phyloP scores from a whole-genome alignment of 2,329 filamentous ascomycete species.

The Clonostachys sp. region DNA sequence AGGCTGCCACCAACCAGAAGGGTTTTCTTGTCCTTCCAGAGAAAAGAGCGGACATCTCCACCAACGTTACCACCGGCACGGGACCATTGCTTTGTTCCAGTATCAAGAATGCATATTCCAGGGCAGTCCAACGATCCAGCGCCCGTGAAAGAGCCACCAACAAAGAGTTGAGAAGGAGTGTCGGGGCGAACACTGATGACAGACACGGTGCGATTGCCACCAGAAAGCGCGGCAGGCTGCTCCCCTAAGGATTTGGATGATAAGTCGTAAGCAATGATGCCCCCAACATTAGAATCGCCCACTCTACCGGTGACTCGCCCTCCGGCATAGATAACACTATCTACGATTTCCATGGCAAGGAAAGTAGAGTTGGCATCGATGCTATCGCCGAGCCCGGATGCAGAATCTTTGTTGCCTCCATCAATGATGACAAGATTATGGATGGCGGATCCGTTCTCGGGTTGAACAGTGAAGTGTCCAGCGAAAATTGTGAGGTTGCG shows the following conservation, averaged over 20 bases:
- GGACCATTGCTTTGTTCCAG: constrained; percentile 69
- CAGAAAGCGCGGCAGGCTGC: constrained; percentile 73
- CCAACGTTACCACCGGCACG: constrained; percentile 68
- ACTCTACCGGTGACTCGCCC: constrained; percentile 73
- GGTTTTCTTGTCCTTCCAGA: constrained; percentile 69
- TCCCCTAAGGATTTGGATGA: constrained; percentile 52
- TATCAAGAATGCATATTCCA: constrained; percentile 76
- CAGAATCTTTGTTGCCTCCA: constrained; percentile 58
- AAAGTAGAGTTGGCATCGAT: constrained; percentile 72
- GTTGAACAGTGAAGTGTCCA: constrained; percentile 75
- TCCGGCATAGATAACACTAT: constrained; percentile 73
- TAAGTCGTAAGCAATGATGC: constrained; percentile 78
- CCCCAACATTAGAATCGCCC: constrained; percentile 57
- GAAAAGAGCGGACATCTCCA: constrained; percentile 67
- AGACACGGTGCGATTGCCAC: constrained; percentile 67
- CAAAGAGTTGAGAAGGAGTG: constrained; percentile 66
- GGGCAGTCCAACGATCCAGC: constrained; percentile 82
- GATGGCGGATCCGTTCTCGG: constrained; percentile 64
- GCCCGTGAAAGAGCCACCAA: constrained; percentile 79
- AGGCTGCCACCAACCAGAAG: constrained; percentile 78
- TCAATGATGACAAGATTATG: constrained; percentile 83
- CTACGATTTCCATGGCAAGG: constrained; percentile 62
- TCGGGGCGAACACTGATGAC: constrained; percentile 69
- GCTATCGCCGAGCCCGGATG: constrained; percentile 65
- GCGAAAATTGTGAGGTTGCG: constrained; percentile 84